Percentiles rank a stretch among this genome's conserved stretches.
Evolutionary conservation across 208 protist genomes (phyloP).

Genomic region (Leishmania guyanensis): DNA sequence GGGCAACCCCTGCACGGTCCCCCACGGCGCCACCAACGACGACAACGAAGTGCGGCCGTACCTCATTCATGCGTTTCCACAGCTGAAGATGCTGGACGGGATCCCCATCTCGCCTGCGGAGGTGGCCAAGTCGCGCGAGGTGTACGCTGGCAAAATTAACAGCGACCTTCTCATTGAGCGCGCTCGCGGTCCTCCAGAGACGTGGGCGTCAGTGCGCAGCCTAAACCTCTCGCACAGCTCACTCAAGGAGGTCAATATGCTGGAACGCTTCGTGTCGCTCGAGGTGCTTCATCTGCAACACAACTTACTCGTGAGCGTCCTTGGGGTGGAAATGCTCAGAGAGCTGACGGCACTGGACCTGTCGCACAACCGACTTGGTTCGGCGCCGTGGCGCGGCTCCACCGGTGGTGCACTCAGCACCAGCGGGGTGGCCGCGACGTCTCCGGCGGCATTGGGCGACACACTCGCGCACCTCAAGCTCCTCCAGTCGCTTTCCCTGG

Average conservation of each 20-base stretch:
- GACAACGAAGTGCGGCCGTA: constrained; percentile 71
- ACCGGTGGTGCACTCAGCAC: neutral
- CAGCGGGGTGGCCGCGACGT: constrained; percentile 15
- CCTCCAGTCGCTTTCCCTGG: constrained; percentile 87
- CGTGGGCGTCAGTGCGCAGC: constrained; percentile 52
- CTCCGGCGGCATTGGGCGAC: constrained; percentile 37
- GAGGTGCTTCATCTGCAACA: constrained; percentile 77
- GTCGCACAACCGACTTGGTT: constrained; percentile 75
- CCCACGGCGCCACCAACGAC: constrained; percentile 2
- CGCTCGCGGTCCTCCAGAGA: constrained; percentile 26
- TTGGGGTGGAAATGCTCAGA: constrained; percentile 52
- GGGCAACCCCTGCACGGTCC: constrained; percentile 73
- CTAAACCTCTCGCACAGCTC: constrained; percentile 83
- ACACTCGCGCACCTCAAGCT: constrained; percentile 44
- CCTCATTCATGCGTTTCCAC: constrained; percentile 90
- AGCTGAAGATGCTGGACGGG: constrained; percentile 92
- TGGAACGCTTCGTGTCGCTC: constrained; percentile 62
- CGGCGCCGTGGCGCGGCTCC: constrained; percentile 19
- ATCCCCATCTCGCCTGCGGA: constrained; percentile 62
- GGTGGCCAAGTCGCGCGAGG: constrained; percentile 54
- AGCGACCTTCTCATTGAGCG: constrained; percentile 74
- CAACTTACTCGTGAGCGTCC: constrained; percentile 68
- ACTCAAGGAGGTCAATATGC: constrained; percentile 71
- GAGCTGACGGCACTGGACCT: constrained; percentile 80
- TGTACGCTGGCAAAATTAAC: constrained; percentile 84